Evolutionary conservation across 768 basidiomycete genomes (phyloP), one percentile per base, ranked within the genome.

Genomic region (Candolleomyces aberdarensis): DNA sequence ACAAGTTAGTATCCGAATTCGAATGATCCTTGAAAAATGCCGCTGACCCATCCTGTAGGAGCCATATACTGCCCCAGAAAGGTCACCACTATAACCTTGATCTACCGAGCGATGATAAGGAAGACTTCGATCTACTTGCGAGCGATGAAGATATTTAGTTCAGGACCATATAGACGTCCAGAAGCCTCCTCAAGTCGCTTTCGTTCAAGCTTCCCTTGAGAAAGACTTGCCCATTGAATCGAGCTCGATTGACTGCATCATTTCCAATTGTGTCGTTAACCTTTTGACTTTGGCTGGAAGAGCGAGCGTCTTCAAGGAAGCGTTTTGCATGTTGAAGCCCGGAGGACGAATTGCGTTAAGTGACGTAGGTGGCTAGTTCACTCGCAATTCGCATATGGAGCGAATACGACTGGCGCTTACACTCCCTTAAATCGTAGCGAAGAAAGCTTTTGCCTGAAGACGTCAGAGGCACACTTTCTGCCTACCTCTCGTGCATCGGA

Each of bases 231-330:
- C 85, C 0, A 76, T 86, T 57, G 68, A 71, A 46, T 75, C 80
- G 5, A 68, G 74, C 56, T 76, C 83, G 0, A 75, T 85, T 17
- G 83, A 87, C 62, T 85, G 82, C 60, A 71, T 87, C 15, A 63
- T 85, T 6, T 85, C 84, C 6, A 87, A 84, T 66, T 85, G 85
- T 57, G 83, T 85, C 3, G 69, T 85, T 66, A 84, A 85, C 64
- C 67, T 83, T 2, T 64, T 85, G 6, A 79, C 83, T 0, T 57
- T 57, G 0, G 67, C 72, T 13, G 79, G 76, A 2, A 85, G 83
- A 63, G 67, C 64, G 4, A 67, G 56, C n/a, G 64, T 81, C 6
- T 66, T 85, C 52, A 75, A 76, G 46, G 85, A 87, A 60, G 71
- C 75, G 0, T 67, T 76, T 53, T 73, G 85, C 11, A 73, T 85